These are phyloP conservation scores for Vitis rupestris DNA, from an alignment of 164 flowering plant species.

Conservation along the genomic window DNA sequence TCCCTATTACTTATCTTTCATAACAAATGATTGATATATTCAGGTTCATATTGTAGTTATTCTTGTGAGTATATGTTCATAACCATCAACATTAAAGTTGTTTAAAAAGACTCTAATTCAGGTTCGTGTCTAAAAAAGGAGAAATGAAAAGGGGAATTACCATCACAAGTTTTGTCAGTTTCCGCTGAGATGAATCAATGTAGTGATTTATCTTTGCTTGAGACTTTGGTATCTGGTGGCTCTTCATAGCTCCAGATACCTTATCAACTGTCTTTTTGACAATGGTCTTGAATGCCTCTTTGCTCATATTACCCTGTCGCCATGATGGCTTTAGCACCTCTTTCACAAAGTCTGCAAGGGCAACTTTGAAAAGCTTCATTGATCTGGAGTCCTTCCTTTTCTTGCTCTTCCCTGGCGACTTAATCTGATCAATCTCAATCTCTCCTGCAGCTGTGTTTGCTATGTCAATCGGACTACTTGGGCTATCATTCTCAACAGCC, in stretches of 20 bases:
- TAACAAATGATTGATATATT: background rate
- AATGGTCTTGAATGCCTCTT: conserved; percentile 97
- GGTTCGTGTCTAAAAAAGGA: background rate
- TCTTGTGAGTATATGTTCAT: background rate
- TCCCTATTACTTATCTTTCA: background rate
- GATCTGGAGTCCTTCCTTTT: conserved; percentile 77
- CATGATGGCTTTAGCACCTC: conserved; percentile 95
- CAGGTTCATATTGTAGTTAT: background rate
- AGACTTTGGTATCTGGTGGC: conserved; percentile 79
- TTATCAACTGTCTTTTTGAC: conserved; percentile 97
- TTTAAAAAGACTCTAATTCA: background rate
- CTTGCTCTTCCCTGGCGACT: conserved; percentile 55
- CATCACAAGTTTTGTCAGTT: conserved; percentile 92
- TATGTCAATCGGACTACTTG: conserved; percentile 39
- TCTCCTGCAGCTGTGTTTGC: conserved; percentile 48
- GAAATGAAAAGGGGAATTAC: conserved; percentile 34
- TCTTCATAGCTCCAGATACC: conserved; percentile 89
- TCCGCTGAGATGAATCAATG: conserved; percentile 79
- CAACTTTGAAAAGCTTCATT: conserved; percentile 72
- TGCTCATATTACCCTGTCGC: conserved; percentile 99
- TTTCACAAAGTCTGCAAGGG: conserved; percentile 92
- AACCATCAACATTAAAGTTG: too few relatives aligned
- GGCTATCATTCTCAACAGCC: conserved; percentile 69
- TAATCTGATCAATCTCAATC: conserved; percentile 71
- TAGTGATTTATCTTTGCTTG: conserved; percentile 80